These are phyloP conservation scores for Diaporthe sp. DNA, from an alignment of 2,329 filamentous ascomycete species.

Conservation along the genomic window DNA sequence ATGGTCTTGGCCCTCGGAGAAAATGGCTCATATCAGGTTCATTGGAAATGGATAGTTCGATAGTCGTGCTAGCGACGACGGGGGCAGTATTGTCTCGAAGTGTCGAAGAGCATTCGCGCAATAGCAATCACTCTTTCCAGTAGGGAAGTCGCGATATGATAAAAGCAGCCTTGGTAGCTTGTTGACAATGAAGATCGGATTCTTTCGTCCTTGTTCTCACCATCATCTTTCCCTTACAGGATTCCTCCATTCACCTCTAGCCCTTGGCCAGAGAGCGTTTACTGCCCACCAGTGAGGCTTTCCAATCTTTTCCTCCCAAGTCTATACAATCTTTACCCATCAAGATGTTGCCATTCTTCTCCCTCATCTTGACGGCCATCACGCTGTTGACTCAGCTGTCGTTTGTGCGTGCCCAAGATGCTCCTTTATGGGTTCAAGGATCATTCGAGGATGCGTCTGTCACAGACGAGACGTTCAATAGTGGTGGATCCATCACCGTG, in stretches of 20 bases:
- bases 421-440: conserved; percentile 52
- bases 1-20: conserved; percentile 10
- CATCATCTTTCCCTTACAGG: background rate
- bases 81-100: background rate
- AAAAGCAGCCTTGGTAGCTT: background rate
- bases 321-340: too few relatives aligned
- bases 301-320: background rate
- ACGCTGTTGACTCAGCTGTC: background rate
- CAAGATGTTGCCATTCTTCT: conserved; percentile 8
- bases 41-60: conserved; percentile 3
- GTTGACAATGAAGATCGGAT: background rate
- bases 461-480: conserved; percentile 55
- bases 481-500: conserved; percentile 59
- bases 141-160: background rate
- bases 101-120: too few relatives aligned
- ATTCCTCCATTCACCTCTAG: background rate
- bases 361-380: background rate
- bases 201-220: background rate
- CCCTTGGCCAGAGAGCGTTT: background rate
- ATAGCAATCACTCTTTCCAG: background rate
- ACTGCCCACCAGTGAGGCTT: background rate
- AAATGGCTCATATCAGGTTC: conserved; percentile 15
- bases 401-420: conserved; percentile 42
- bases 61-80: background rate
- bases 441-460: conserved; percentile 50